Evolutionary conservation across 306 rosid genomes (phyloP).

Genomic region (Oemleria cerasiformis): DNA sequence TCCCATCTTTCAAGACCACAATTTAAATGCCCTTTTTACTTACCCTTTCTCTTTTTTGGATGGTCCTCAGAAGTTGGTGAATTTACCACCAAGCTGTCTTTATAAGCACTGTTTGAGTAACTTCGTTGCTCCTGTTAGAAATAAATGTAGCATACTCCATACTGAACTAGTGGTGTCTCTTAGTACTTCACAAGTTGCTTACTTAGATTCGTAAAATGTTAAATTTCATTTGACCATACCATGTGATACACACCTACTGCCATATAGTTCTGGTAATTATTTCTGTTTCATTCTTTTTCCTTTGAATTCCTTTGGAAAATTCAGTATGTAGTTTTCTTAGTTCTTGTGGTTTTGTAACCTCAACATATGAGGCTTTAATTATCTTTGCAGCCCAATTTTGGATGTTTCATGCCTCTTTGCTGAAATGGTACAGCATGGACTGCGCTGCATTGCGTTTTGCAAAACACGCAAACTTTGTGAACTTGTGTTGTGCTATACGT

Average conservation of each 20-base stretch:
- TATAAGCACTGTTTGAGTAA: not conserved
- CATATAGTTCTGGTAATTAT: not conserved
- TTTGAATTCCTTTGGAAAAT: slow-evolving; percentile 1
- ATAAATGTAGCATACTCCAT: not conserved
- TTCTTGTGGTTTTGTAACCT: slow-evolving; percentile 11
- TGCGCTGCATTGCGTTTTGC: slow-evolving; percentile 91
- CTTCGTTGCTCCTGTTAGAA: not conserved
- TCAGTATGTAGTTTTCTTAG: not conserved
- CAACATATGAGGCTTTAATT: slow-evolving; percentile 20
- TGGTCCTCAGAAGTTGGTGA: not conserved
- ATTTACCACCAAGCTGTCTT: not conserved
- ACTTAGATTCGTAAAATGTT: not conserved
- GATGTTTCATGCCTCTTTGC: slow-evolving; percentile 74
- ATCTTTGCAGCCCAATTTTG: slow-evolving; percentile 62
- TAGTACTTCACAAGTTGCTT: not conserved
- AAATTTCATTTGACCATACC: not conserved
- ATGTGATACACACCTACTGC: not conserved
- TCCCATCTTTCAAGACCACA: not conserved
- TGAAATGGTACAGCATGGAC: slow-evolving; percentile 98
- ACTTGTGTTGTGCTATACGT: slow-evolving; percentile 80
- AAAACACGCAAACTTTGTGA: slow-evolving; percentile 87
- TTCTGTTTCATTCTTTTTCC: not conserved
- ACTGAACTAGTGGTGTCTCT: not conserved
- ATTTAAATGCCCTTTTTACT: not conserved
- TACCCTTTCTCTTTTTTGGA: not conserved